These are phyloP conservation scores for Globisporangium rhizosaccharum DNA, from an alignment of 352 stramenopile species.

Conservation along the genomic window DNA sequence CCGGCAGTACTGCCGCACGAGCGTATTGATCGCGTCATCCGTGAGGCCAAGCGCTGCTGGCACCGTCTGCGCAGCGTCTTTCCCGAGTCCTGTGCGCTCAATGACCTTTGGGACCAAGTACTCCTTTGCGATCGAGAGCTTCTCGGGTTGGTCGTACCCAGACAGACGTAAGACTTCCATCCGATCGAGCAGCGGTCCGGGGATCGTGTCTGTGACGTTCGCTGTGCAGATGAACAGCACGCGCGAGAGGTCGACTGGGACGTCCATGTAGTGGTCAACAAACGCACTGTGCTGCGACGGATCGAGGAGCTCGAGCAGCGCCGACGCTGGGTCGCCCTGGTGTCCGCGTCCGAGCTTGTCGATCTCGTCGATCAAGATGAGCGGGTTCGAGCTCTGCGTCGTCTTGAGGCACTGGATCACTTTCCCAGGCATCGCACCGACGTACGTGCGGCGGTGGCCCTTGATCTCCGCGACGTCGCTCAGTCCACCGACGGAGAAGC, in stretches of 20 bases:
- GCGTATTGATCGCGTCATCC: conserved; percentile 89
- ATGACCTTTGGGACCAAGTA: conserved; percentile 98
- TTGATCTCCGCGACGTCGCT: conserved; percentile 98
- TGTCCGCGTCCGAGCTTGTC: conserved; percentile 86
- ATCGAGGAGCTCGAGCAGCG: conserved; percentile 96
- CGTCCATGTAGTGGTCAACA: conserved; percentile 98
- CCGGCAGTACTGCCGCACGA: conserved; percentile 93
- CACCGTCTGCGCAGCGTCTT: conserved; percentile 41
- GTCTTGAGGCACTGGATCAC: conserved; percentile 99
- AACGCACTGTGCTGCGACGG: conserved; percentile 97
- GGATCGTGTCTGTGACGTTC: conserved; percentile 96
- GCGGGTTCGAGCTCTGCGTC: conserved; percentile 93
- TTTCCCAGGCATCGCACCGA: conserved; percentile 98
- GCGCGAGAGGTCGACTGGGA: conserved; percentile 96
- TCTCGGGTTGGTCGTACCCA: conserved; percentile 95
- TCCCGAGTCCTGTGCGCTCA: conserved; percentile 86
- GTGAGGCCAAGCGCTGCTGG: conserved; percentile 88
- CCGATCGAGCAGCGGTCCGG: conserved; percentile 95
- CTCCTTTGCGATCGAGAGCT: conserved; percentile 96
- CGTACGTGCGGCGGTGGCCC: conserved; percentile 97
- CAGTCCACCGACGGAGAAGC: conserved; percentile 97
- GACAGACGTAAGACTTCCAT: conserved; percentile 99
- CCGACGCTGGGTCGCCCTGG: conserved; percentile 93
- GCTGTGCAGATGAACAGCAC: conserved; percentile 97
- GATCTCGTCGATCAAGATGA: conserved; percentile 98